A percentile compares a stretch with the other conserved stretches of the same genome.
Evolutionary conservation across 2,329 filamentous ascomycete genomes (phyloP).

Genomic region (Ustulina deusta): DNA sequence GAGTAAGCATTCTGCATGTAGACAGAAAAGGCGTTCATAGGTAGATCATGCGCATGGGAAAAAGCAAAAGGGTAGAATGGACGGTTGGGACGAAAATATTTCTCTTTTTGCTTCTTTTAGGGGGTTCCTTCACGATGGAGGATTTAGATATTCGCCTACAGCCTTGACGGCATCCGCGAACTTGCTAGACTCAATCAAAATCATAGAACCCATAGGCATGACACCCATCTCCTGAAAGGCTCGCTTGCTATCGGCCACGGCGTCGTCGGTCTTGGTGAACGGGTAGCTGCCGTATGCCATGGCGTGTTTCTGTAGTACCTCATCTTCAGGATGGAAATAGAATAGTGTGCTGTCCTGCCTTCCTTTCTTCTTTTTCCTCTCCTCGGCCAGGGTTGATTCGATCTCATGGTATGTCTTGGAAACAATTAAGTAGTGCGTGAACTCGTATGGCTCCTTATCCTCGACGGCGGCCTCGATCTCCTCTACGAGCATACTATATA

Average conservation of each 20-base stretch:
- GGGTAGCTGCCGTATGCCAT: slow-evolving; percentile 76
- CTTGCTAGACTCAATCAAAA: slow-evolving; percentile 83
- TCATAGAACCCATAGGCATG: slow-evolving; percentile 83
- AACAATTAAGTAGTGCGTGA: slow-evolving; percentile 91
- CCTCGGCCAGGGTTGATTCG: slow-evolving; percentile 78
- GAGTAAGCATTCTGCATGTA: slow-evolving; percentile 53
- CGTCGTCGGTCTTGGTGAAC: slow-evolving; percentile 84
- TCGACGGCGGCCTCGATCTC: slow-evolving; percentile 90
- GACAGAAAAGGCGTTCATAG: slow-evolving; percentile 28
- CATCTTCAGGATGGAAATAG: slow-evolving; percentile 97
- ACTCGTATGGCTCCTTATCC: slow-evolving; percentile 91
- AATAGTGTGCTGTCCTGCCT: slow-evolving; percentile 74
- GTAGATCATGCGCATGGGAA: slow-evolving; percentile 27
- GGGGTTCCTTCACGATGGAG: slow-evolving; percentile 58
- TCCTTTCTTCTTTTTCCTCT: slow-evolving; percentile 75
- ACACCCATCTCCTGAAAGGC: slow-evolving; percentile 95
- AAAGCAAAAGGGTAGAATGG: slow-evolving; percentile 9
- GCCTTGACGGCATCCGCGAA: slow-evolving; percentile 82
- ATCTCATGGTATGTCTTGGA: slow-evolving; percentile 95
- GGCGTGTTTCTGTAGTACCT: slow-evolving; percentile 83
- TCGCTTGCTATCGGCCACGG: slow-evolving; percentile 88
- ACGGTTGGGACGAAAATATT: slow-evolving; percentile 21
- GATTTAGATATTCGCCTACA: slow-evolving; percentile 78
- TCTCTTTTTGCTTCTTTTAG: slow-evolving; percentile 14
- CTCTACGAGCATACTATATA: slow-evolving; percentile 94